Conservation (phyloP, 1,139 yeast genomes). For the Blastobotrys aristatus region DNA sequence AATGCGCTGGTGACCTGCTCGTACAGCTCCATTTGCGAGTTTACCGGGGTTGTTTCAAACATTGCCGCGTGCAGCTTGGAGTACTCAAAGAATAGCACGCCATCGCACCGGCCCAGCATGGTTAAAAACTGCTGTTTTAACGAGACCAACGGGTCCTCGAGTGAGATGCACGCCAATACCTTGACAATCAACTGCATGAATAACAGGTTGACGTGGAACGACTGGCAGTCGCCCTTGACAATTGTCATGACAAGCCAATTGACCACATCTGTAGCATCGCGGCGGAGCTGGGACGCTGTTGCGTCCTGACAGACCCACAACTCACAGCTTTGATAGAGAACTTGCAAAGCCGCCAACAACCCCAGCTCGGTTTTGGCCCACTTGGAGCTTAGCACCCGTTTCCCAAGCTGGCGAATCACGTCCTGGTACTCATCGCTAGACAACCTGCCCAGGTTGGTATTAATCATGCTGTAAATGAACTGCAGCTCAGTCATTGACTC, state of each 20-base stretch:
- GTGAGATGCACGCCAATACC: background rate
- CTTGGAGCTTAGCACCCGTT: slow-evolving; percentile 9
- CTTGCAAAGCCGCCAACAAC: slow-evolving; percentile 1
- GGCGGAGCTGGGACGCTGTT: background rate
- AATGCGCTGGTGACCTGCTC: background rate
- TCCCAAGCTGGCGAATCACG: slow-evolving; percentile 8
- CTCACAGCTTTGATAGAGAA: background rate
- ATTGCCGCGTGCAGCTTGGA: background rate
- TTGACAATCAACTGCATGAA: slow-evolving; percentile 1
- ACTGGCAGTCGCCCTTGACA: background rate
- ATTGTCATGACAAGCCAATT: slow-evolving; percentile 8
- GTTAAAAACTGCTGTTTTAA: background rate
- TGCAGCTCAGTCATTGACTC: background rate
- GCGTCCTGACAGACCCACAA: slow-evolving; percentile 3
- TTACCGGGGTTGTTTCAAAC: background rate
- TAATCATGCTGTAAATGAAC: background rate
- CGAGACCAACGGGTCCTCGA: background rate
- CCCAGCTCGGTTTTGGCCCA: slow-evolving; percentile 16
- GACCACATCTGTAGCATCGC: slow-evolving; percentile 10
- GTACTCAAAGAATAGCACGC: slow-evolving; percentile 3
- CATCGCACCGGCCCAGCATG: background rate
- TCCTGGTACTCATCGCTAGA: background rate
- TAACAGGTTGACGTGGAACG: background rate
- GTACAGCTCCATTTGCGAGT: slow-evolving; percentile 1
- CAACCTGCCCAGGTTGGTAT: background rate